Conservation (phyloP, 2,329 filamentous ascomycete genomes). For the Xylaria sp. region DNA sequence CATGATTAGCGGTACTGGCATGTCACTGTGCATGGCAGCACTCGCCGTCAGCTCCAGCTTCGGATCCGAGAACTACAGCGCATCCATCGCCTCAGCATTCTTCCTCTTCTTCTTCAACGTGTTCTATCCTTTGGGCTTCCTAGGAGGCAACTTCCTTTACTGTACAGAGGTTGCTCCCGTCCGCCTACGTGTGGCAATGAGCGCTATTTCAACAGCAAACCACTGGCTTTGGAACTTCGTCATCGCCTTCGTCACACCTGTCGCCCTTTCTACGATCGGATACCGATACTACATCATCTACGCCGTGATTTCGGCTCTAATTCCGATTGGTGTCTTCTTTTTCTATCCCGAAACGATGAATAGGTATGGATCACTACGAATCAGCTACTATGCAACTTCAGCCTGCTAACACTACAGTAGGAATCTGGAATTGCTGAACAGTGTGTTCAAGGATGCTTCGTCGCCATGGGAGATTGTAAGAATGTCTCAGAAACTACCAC, state of each 20-base stretch:
- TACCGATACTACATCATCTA: conserved; percentile 70
- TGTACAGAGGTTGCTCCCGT: conserved; percentile 61
- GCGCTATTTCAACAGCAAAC: conserved; percentile 53
- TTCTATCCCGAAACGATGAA: conserved; percentile 67
- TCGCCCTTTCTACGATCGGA: conserved; percentile 60
- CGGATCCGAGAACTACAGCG: conserved; percentile 49
- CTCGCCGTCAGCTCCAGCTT: conserved; percentile 59
- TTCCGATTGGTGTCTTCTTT: conserved; percentile 62
- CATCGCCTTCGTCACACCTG: conserved; percentile 66
- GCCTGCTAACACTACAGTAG: background rate
- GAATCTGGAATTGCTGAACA: conserved; percentile 7
- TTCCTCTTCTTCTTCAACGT: conserved; percentile 58
- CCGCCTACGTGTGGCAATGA: conserved; percentile 59
- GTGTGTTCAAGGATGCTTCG: conserved; percentile 7
- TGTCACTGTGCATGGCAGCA: conserved; percentile 60
- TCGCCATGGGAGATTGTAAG: conserved; percentile 11
- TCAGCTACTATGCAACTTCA: background rate
- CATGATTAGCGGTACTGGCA: conserved; percentile 57
- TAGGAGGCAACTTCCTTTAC: conserved; percentile 62
- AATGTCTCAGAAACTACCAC: background rate
- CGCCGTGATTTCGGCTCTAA: conserved; percentile 65
- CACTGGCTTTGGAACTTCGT: conserved; percentile 64
- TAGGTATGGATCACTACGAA: conserved; percentile 46
- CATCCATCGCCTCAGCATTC: conserved; percentile 57
- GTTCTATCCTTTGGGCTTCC: conserved; percentile 57